Percentiles rank a stretch among this genome's conserved stretches.
phyloP scores from a whole-genome alignment of 2,329 filamentous ascomycete species.

The Pseudonectria buxi region DNA sequence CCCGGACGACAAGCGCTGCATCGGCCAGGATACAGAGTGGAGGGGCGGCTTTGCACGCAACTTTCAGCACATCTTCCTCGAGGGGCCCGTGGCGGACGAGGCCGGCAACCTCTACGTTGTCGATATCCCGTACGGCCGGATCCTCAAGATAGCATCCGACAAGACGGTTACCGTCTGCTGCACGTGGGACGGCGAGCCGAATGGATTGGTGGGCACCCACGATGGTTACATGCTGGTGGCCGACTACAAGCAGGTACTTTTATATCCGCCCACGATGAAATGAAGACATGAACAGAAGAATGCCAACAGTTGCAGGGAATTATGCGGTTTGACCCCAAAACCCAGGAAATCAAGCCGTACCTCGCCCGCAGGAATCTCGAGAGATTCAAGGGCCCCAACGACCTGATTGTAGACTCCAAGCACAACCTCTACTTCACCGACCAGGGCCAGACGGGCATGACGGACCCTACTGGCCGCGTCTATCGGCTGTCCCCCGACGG shows the following conservation, averaged over 20 bases:
- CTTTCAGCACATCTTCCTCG: constrained; percentile 34
- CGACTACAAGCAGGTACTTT: constrained; percentile 38
- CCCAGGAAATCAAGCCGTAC: constrained; percentile 20
- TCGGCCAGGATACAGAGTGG: constrained; percentile 31
- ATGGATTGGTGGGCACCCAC: constrained; percentile 27
- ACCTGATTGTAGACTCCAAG: constrained; percentile 31
- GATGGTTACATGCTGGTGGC: constrained; percentile 31
- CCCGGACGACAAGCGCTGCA: constrained; percentile 27
- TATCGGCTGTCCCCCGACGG: constrained; percentile 30
- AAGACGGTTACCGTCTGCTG: constrained; percentile 25
- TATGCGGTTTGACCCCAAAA: constrained; percentile 27
- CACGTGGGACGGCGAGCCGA: constrained; percentile 35
- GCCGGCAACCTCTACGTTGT: constrained; percentile 31
- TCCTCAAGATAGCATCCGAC: constrained; percentile 25
- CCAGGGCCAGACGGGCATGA: constrained; percentile 37
- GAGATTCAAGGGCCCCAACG: constrained; percentile 37
- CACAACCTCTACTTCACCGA: constrained; percentile 37
- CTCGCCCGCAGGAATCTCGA: constrained; percentile 33
- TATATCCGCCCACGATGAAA: too few relatives aligned
- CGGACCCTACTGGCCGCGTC: constrained; percentile 33
- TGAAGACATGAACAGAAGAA: too few relatives aligned
- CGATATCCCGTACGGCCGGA: constrained; percentile 33
- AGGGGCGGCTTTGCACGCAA: constrained; percentile 27
- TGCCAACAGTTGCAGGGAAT: constrained; percentile 31
- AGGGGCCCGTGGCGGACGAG: constrained; percentile 28